Evolutionary conservation across 257 asterid species (phyloP), one percentile per base, ranked within the genome.

Genomic region (Avicennia marina): DNA sequence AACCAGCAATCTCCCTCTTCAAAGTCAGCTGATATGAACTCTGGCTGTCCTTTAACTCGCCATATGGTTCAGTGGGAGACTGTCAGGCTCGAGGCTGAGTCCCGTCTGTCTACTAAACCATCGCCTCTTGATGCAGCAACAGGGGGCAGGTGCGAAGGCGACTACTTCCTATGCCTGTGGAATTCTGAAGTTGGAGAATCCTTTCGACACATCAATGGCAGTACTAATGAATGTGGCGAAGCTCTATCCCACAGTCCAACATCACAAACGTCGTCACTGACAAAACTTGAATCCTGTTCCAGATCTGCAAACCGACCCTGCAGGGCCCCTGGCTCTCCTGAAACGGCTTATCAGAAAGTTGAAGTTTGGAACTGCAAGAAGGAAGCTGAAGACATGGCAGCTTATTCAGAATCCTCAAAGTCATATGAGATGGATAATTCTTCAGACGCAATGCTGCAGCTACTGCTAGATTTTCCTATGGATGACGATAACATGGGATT

Each of bases 81-180:
- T 15, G 65, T 67, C 43, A 53, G 70, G 42, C 36, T 73, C 1
- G 83, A 70, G 32, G 75, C 78, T 0, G 83, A 72, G 75, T 51
- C 76, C 45, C 70, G 59, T 24, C 59, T 67, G 3, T 46, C 80
- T 2, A 39, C 42, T 36, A 66, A 58, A 24, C 69, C 72, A 46
- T 27, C 44, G 20, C 66, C 68, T 7, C 48, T 50, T 50, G 60
- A 41, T 16, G 47, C 68, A 24, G 51, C 70, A 6, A 32, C 66
- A 3, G 60, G 32, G 1, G 36, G 8, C 19, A 52, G 50, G 17
- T 4, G 42, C 13, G 69, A 68, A 45, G 73, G 71, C 1, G 95
- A 87, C 60, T 65, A 71, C 77, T 88, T 80, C 65, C 62, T 82
- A 2, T 51, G 67, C 41, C 65, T 85, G 0, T 82, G 93, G 96